Percentiles rank a stretch among this genome's conserved stretches.
Conservation (phyloP, 176 grass and related monocot genomes). For the Elaeis guineensis region DNA sequence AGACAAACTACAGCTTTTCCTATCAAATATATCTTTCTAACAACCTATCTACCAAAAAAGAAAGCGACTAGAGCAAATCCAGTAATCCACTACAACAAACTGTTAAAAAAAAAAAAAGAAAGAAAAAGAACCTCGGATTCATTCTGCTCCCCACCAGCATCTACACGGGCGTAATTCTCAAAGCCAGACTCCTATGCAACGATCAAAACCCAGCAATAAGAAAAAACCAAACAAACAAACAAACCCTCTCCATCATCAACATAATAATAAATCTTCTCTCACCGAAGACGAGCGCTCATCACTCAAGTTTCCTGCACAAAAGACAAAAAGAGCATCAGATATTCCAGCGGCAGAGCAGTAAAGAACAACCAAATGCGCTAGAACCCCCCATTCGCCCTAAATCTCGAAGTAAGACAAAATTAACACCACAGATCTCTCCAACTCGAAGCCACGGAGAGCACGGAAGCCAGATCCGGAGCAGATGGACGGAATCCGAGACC, state of each 20-base stretch:
- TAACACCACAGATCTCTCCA: not conserved
- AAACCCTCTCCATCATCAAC: not conserved
- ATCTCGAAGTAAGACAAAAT: not conserved
- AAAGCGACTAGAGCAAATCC: no score
- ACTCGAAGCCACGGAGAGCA: no score
- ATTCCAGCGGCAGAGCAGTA: no score
- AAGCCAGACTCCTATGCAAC: constrained; percentile 12
- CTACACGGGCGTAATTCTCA: constrained; percentile 17
- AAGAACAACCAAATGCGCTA: no score
- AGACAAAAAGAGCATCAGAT: not conserved
- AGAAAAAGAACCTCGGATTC: constrained; percentile 24
- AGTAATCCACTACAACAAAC: no score
- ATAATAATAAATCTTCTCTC: constrained; percentile 6
- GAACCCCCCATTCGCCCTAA: no score
- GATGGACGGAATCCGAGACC: not conserved
- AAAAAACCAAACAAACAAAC: constrained; percentile 9
- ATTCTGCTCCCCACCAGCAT: constrained; percentile 18
- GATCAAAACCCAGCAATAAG: not conserved
- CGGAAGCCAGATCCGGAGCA: not conserved
- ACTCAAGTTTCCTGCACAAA: constrained; percentile 30
- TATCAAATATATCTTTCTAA: no score
- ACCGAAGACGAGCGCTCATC: constrained; percentile 38
- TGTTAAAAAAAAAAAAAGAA: constrained; percentile 1
- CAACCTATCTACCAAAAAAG: no score
- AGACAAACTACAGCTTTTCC: no score